phyloP scores from a whole-genome alignment of 768 basidiomycete genomes.

The Megacollybia marginata region DNA sequence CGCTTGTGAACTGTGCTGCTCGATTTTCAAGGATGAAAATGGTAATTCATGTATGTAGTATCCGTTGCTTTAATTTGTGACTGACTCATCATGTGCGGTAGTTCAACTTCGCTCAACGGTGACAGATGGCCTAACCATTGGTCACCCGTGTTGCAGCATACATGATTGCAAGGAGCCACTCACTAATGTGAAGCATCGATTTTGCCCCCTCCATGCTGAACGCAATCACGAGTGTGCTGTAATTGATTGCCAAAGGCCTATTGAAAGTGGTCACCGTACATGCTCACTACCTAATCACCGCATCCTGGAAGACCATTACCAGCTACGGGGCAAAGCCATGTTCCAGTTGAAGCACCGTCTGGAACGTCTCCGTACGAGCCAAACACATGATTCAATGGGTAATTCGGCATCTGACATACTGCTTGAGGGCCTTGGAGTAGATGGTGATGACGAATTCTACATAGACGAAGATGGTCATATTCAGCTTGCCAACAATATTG shows the following conservation, averaged over 20 bases:
- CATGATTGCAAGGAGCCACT: conserved; percentile 18
- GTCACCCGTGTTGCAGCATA: too few species aligned
- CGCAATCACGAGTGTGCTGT: too few species aligned
- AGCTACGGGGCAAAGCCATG: conserved; percentile 4
- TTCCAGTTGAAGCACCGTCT: too few species aligned
- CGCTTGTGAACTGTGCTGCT: too few species aligned
- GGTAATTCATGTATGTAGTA: too few species aligned
- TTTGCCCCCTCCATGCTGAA: conserved; percentile 14
- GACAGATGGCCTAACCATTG: conserved; percentile 13
- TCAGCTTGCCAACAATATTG: too few species aligned
- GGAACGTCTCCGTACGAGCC: conserved; percentile 5
- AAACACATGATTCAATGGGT: conserved; percentile 1
- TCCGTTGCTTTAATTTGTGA: conserved; percentile 13
- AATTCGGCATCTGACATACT: too few species aligned
- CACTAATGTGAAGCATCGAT: conserved; percentile 9
- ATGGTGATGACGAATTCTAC: background rate
- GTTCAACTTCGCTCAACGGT: background rate
- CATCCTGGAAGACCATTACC: conserved; percentile 1
- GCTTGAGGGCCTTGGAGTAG: background rate
- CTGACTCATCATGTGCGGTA: too few species aligned
- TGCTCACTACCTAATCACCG: conserved; percentile 10
- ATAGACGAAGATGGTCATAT: background rate
- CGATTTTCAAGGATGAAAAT: too few species aligned
- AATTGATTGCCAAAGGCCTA: too few species aligned
- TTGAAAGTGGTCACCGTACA: too few species aligned